A percentile compares a stretch with the other conserved stretches of the same genome.
These are phyloP conservation scores for Gryganskiella cystojenkinii DNA, from an alignment of 192 early-diverging fungal species.

Conservation along the genomic window DNA sequence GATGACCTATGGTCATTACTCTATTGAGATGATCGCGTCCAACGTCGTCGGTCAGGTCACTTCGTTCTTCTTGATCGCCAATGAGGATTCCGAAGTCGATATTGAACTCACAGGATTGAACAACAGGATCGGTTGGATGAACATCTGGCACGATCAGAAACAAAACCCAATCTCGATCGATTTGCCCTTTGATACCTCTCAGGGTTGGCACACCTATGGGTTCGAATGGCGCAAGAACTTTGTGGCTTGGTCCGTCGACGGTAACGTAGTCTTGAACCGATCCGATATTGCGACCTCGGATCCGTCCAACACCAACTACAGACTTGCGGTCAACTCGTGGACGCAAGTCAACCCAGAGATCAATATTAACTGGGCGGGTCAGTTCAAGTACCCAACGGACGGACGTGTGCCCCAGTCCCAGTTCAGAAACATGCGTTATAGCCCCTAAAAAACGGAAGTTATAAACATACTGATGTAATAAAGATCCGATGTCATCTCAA, in stretches of 20 bases:
- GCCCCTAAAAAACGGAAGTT: slow-evolving; percentile 11
- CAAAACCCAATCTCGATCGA: slow-evolving; percentile 43
- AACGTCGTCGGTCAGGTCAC: slow-evolving; percentile 46
- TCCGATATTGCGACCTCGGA: slow-evolving; percentile 29
- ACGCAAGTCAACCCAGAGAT: slow-evolving; percentile 36
- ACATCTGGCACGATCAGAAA: slow-evolving; percentile 30
- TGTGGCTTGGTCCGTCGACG: slow-evolving; percentile 40
- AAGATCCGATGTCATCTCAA: too few species aligned
- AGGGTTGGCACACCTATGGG: slow-evolving; percentile 38
- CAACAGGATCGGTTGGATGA: slow-evolving; percentile 42
- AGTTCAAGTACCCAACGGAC: slow-evolving; percentile 28
- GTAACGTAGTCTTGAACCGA: slow-evolving; percentile 29
- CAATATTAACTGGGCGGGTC: slow-evolving; percentile 41
- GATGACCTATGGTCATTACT: slow-evolving; percentile 35
- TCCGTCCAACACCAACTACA: slow-evolving; percentile 24
- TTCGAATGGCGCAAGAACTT: slow-evolving; percentile 45
- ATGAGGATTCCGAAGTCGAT: slow-evolving; percentile 35
- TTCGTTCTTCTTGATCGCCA: slow-evolving; percentile 45
- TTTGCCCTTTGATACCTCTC: slow-evolving; percentile 38
- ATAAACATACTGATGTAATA: too few species aligned
- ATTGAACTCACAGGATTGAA: slow-evolving; percentile 47
- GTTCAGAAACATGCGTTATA: slow-evolving; percentile 46
- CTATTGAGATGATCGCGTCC: slow-evolving; percentile 49
- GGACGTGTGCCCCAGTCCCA: slow-evolving; percentile 21
- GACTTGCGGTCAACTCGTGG: slow-evolving; percentile 46